Evolutionary conservation across 345 rosid genomes (phyloP).

Genomic region (Reutealis trisperma): DNA sequence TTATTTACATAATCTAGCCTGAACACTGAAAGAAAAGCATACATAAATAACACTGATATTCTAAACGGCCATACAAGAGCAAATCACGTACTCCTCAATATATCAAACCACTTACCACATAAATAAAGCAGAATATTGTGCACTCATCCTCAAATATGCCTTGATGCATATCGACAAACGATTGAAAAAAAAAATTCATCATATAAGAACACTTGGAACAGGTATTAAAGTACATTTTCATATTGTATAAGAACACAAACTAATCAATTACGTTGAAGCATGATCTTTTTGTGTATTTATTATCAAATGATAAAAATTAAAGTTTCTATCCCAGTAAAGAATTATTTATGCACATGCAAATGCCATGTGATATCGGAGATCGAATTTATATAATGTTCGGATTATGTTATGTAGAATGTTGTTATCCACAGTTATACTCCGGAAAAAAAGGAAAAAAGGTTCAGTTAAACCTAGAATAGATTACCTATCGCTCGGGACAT

Average conservation of each 20-base stretch:
- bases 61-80: neutral
- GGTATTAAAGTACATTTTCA: neutral
- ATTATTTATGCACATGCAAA: neutral
- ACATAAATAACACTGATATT: neutral
- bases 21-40: neutral
- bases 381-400: neutral
- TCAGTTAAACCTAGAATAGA: constrained; percentile 9
- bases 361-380: neutral
- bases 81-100: neutral
- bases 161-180: neutral
- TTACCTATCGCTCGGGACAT: constrained; percentile 90
- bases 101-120: neutral
- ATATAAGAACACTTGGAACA: neutral
- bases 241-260: neutral
- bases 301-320: neutral
- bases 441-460: neutral
- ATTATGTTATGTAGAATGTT: neutral
- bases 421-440: neutral
- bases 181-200: too few relatives aligned
- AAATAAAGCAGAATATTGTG: neutral
- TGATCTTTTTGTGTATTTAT: neutral
- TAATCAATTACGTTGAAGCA: neutral
- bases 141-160: neutral
- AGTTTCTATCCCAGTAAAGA: neutral
- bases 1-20: neutral